Evolutionary conservation across 352 stramenopile genomes (phyloP).

Genomic region (Globisporangium barbulae): DNA sequence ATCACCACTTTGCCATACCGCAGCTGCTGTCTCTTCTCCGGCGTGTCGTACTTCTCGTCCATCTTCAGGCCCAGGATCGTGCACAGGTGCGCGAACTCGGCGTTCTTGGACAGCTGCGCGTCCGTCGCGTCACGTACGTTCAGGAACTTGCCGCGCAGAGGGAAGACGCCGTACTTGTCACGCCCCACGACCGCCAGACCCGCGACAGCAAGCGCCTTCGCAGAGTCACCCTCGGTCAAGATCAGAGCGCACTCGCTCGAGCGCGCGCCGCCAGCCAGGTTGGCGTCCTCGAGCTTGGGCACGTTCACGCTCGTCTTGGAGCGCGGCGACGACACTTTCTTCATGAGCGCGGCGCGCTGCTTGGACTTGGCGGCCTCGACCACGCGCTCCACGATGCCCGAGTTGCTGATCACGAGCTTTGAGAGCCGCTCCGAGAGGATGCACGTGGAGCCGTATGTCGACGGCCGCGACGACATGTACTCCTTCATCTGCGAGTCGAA

Average conservation of each 20-base stretch:
- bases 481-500: constrained; percentile 99
- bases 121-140: constrained; percentile 88
- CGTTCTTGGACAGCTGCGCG: constrained; percentile 90
- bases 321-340: constrained; percentile 70
- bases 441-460: constrained; percentile 87
- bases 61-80: constrained; percentile 98
- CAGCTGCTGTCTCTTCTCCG: constrained; percentile 88
- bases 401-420: constrained; percentile 94
- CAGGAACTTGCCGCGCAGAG: constrained; percentile 95
- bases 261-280: constrained; percentile 91
- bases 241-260: constrained; percentile 96
- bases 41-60: constrained; percentile 91
- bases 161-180: constrained; percentile 99
- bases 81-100: constrained; percentile 94
- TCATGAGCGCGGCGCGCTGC: constrained; percentile 91
- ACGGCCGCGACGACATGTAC: constrained; percentile 92
- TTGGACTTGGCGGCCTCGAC: constrained; percentile 93
- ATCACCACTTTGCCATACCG: constrained; percentile 99
- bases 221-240: constrained; percentile 99
- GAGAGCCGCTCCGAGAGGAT: constrained; percentile 93
- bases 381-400: constrained; percentile 93
- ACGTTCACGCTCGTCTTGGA: constrained; percentile 90
- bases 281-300: constrained; percentile 99
- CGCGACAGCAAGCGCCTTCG: constrained; percentile 98
- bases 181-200: constrained; percentile 97